phyloP scores from a whole-genome alignment of 257 asterid species.

The Salvia splendens region DNA sequence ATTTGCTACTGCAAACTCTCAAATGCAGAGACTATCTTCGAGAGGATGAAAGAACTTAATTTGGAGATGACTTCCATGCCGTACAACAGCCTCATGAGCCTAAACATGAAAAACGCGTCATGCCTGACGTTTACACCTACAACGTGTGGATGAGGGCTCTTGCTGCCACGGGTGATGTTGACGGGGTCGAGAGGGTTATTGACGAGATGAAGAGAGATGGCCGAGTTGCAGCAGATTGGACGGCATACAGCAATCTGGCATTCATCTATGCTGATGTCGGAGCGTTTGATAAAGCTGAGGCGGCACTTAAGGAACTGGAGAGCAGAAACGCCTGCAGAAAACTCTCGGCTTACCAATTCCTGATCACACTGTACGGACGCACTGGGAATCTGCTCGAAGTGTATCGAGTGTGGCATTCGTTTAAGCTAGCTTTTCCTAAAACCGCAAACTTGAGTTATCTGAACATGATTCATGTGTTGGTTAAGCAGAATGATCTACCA shows the following conservation, averaged over 20 bases:
- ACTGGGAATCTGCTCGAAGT: slow-evolving; percentile 82
- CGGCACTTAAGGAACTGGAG: slow-evolving; percentile 85
- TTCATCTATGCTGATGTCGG: slow-evolving; percentile 84
- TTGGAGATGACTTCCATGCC: slow-evolving; percentile 74
- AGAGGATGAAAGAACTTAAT: slow-evolving; percentile 86
- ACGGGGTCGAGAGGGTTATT: slow-evolving; percentile 83
- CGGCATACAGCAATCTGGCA: slow-evolving; percentile 90
- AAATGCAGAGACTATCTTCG: slow-evolving; percentile 67
- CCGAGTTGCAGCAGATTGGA: slow-evolving; percentile 85
- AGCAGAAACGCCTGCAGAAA: slow-evolving; percentile 57
- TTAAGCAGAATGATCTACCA: slow-evolving; percentile 76
- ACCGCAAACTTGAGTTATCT: slow-evolving; percentile 82
- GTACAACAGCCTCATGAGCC: slow-evolving; percentile 87
- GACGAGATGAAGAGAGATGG: slow-evolving; percentile 98
- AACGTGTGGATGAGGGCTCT: slow-evolving; percentile 97
- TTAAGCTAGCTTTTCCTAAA: slow-evolving; percentile 80
- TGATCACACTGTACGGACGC: slow-evolving; percentile 80
- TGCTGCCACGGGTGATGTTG: slow-evolving; percentile 67
- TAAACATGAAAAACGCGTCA: slow-evolving; percentile 59
- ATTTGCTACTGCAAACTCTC: slow-evolving; percentile 82
- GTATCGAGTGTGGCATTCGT: slow-evolving; percentile 87
- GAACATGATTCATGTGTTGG: slow-evolving; percentile 83
- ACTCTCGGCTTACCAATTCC: slow-evolving; percentile 69
- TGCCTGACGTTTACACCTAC: slow-evolving; percentile 75
- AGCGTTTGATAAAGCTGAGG: slow-evolving; percentile 68